Base-by-base conservation (phyloP, 371 early-diverging fungal species). In the Rhizopus microsporus region DNA sequence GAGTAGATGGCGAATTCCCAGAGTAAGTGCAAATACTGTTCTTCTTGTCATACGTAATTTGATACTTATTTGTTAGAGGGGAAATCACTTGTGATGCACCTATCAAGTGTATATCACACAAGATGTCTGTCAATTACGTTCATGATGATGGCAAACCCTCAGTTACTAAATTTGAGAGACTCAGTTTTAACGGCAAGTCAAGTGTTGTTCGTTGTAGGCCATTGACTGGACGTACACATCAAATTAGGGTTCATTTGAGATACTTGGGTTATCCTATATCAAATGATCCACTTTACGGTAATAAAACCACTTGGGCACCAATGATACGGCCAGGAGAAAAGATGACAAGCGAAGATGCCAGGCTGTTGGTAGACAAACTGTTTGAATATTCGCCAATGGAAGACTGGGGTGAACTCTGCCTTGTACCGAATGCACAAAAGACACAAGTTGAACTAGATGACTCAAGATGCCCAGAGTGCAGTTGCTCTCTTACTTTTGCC, bases 211-310 rank as follows among this genome's bases (percentile, higher is more conserved):
- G 70, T 49, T 88, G 88, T 72, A 74, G 84, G 45, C 99, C 99
- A 0, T 67, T 92, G 34, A 99, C 99, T 1, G 99, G 99, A 3
- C 83, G 99, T 42, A 97, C 99, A 1, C 99, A 99, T 69, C 99
- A 99, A 74, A 99, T 99, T 62, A 88, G 99, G 53, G 98, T 99
- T n/a, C 99, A 99, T 73, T 72, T 99, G 17, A 92, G 93, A 69
- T 92, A 83, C 67, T 80, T 99, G 3, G 99, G 99, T 0, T 87
- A 86, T 65, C 98, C 99, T 0, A 99, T 99, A 44, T 92, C 90
- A 31, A 97, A 99, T 70, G 99, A 99, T 71, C 93, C 95, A 5
- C 65, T 96, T 2, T 98, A 97, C 64, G 80, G 87, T 51, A 82
- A 88, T 66, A 57, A 71, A 12, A 81, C 82, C 2, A 75, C 87